Conservation (phyloP, 2,329 filamentous ascomycete species). For the Neopestalotiopsis sp. region DNA sequence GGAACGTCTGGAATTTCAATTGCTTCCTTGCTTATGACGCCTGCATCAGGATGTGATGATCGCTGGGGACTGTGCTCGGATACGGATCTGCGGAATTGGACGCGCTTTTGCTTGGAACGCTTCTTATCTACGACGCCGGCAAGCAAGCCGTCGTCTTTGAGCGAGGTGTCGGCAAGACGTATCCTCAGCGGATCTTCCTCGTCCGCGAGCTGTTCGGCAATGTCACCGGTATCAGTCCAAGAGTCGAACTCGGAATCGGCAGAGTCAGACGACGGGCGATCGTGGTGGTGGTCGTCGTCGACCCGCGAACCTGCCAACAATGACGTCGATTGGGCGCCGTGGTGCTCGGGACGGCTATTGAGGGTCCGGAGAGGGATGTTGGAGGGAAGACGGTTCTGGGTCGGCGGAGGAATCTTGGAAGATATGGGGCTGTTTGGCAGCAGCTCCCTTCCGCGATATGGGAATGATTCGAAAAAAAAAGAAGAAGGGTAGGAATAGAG, state of each 20-base stretch:
- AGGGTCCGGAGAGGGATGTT: conserved; percentile 89
- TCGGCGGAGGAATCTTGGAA: conserved; percentile 86
- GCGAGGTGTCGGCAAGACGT: conserved; percentile 65
- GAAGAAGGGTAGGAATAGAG: conserved; percentile 34
- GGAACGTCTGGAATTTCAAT: conserved; percentile 79
- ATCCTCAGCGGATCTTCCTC: conserved; percentile 81
- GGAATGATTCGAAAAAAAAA: conserved; percentile 21
- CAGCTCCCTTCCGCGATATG: conserved; percentile 69
- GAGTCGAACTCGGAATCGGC: conserved; percentile 72
- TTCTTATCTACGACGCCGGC: conserved; percentile 53
- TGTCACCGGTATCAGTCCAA: conserved; percentile 94
- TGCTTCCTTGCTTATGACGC: conserved; percentile 70
- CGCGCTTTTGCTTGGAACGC: conserved; percentile 61
- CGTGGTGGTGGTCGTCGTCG: conserved; percentile 48
- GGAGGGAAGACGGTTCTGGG: conserved; percentile 72
- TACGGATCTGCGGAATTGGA: conserved; percentile 68
- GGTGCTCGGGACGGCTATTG: conserved; percentile 44
- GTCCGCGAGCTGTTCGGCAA: conserved; percentile 88
- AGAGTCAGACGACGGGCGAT: conserved; percentile 54
- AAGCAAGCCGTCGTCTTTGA: conserved; percentile 68
- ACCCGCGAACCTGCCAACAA: conserved; percentile 51
- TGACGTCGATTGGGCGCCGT: conserved; percentile 50
- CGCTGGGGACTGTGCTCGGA: conserved; percentile 41
- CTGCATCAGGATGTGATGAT: conserved; percentile 43
- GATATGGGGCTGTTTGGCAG: conserved; percentile 76